phyloP scores from a whole-genome alignment of 1,139 yeast species.

The Chernovozyma sophiae-reginae region DNA sequence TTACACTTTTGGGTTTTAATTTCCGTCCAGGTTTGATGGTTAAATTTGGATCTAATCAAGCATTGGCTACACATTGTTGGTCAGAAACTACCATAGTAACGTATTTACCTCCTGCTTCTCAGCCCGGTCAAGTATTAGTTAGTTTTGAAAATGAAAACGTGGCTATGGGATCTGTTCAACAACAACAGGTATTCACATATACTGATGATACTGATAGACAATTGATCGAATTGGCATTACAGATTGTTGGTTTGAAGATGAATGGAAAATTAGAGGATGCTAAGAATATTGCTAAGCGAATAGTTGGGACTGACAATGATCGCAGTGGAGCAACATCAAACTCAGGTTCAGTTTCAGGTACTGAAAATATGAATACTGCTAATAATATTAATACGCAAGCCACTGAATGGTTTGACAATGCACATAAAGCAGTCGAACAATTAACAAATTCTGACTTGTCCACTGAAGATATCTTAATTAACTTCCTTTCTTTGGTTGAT shows the following conservation, averaged over 20 bases:
- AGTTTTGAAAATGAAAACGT: constrained; percentile 56
- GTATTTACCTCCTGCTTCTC: constrained; percentile 83
- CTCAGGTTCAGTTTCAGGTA: constrained; percentile 8
- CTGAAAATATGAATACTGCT: background rate
- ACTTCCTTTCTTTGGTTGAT: constrained; percentile 61
- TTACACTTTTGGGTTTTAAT: constrained; percentile 81
- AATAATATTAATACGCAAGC: constrained; percentile 13
- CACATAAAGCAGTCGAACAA: constrained; percentile 47
- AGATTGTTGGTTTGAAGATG: constrained; percentile 92
- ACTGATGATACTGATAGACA: constrained; percentile 92
- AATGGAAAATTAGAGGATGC: constrained; percentile 93
- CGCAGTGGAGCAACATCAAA: constrained; percentile 6
- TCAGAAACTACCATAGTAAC: constrained; percentile 91
- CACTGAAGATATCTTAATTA: constrained; percentile 57
- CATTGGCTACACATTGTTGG: constrained; percentile 94
- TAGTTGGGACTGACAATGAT: constrained; percentile 57
- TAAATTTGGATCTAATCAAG: constrained; percentile 79
- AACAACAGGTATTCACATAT: constrained; percentile 72
- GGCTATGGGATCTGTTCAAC: constrained; percentile 29
- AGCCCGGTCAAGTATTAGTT: constrained; percentile 89
- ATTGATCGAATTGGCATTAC: constrained; percentile 85
- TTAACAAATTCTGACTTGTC: constrained; percentile 43
- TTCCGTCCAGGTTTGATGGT: constrained; percentile 80
- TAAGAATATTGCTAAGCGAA: constrained; percentile 79
- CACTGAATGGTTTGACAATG: constrained; percentile 47